Base-by-base conservation (phyloP, 495 filamentous ascomycete genomes). In the Hypoxylon fuscum region DNA sequence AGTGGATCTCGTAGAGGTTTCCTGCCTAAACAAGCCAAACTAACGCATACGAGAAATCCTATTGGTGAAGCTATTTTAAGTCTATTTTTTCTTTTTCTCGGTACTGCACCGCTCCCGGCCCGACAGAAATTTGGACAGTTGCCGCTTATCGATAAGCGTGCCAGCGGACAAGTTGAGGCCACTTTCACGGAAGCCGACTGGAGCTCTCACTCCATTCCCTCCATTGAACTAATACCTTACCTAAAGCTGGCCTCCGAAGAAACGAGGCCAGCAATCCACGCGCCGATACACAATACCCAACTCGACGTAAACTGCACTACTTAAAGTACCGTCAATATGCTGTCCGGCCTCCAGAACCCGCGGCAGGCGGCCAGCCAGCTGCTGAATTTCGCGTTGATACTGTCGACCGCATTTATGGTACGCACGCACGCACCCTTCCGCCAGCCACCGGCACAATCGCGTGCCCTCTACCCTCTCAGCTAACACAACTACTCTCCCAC, bases 371-470 rank as follows among this genome's bases (percentile, higher is more conserved):
- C 92, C 61, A 83, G 89, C n/a, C 96, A 98, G 78, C 74, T 93
- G 60, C 87, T 99, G 69, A 97, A 97, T 73, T 98, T 99, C 74
- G 96, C 87, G 5, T 85, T 99, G 38, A 93, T 98, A 45, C 87
- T 98, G 12, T 92, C 90, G 11, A 97, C 93, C 2, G 93, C 94
- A 0, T 97, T 97, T 73, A 97, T 97, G 94, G 79, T 82, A 55
- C 49, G 75, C 25, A 27, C 25, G 25, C 25, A 27, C 3, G 25
- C 25, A 27, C 25, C 25, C 25, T 27, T 27, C 8, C 25, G 8
- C n/a, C n/a, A n/a, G n/a, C n/a, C 25, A 27, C 25, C 3, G 4
- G 8, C 25, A 27, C 25, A 27, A 5, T 38, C 17, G 22, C 17
- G 44, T 3, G 21, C 12, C 14, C 12, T n/a, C n/a, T n/a, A n/a